Percentiles rank a stretch among this genome's conserved stretches.
These are phyloP conservation scores for Trichoderma oligosporum DNA, from an alignment of 2,329 filamentous ascomycete species.

Conservation along the genomic window DNA sequence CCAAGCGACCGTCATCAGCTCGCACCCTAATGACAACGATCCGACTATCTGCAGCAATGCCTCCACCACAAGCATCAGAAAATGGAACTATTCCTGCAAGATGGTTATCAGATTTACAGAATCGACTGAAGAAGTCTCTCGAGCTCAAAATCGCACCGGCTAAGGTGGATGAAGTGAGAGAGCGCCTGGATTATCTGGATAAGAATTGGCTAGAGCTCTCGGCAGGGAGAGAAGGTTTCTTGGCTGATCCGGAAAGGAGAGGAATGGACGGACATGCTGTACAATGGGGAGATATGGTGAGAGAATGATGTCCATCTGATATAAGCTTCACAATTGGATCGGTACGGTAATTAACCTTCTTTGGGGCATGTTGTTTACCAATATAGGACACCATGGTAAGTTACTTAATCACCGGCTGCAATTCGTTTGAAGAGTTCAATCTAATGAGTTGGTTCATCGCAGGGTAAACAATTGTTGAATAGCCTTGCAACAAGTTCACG, in stretches of 20 bases:
- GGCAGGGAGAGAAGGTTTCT: constrained; percentile 71
- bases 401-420: neutral
- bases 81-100: constrained; percentile 22
- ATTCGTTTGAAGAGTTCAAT: neutral
- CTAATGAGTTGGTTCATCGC: neutral
- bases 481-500: neutral
- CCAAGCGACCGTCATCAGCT: neutral
- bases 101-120: constrained; percentile 30
- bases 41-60: neutral
- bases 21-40: neutral
- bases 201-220: constrained; percentile 65
- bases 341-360: neutral
- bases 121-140: constrained; percentile 23
- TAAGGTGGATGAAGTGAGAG: constrained; percentile 14
- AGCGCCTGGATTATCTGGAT: constrained; percentile 25
- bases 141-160: neutral
- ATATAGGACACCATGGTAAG: constrained; percentile 12
- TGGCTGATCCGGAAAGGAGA: constrained; percentile 56
- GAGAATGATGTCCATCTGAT: constrained; percentile 54
- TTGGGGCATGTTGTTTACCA: neutral
- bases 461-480: neutral
- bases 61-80: neutral
- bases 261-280: constrained; percentile 65
- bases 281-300: constrained; percentile 83
- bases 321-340: neutral